Evolutionary conservation across 495 filamentous ascomycete genomes (phyloP).

Genomic region (Penicillium ucsense): DNA sequence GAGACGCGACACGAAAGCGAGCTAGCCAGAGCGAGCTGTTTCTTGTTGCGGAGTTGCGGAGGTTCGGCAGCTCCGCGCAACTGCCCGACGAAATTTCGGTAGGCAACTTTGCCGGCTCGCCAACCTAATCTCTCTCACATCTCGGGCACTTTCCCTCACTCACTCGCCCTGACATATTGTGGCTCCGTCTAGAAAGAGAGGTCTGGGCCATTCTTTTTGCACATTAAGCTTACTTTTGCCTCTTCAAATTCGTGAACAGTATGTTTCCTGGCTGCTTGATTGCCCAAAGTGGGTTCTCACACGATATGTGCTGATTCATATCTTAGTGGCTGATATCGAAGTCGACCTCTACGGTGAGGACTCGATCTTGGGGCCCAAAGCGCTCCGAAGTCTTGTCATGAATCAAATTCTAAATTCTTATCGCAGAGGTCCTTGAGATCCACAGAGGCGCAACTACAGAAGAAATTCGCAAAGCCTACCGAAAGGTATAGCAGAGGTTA

Average conservation of each 20-base stretch:
- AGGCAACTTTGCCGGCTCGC: conserved; percentile 9
- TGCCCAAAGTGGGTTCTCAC: too few species aligned
- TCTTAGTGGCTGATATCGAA: conserved; percentile 27
- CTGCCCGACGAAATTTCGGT: conserved; percentile 19
- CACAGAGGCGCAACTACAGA: conserved; percentile 58
- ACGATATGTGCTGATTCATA: too few species aligned
- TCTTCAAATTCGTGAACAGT: neutral
- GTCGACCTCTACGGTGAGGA: conserved; percentile 38
- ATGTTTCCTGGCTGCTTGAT: neutral
- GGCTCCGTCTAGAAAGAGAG: too few species aligned
- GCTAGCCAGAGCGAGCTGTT: neutral
- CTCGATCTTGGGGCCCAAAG: too few species aligned
- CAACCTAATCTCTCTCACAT: neutral
- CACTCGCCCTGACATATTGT: neutral
- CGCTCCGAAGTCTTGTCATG: too few species aligned
- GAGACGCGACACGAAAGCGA: neutral
- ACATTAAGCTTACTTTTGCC: neutral
- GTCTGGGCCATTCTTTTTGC: neutral
- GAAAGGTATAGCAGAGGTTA: conserved; percentile 54
- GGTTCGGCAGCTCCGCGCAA: conserved; percentile 22
- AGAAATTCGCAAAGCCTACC: conserved; percentile 95
- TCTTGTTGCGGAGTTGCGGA: conserved; percentile 10
- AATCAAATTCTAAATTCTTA: neutral
- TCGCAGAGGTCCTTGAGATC: conserved; percentile 66
- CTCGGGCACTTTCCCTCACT: conserved; percentile 2